Base-by-base conservation (phyloP, 192 early-diverging fungal species). In the Mortierella alpina region DNA sequence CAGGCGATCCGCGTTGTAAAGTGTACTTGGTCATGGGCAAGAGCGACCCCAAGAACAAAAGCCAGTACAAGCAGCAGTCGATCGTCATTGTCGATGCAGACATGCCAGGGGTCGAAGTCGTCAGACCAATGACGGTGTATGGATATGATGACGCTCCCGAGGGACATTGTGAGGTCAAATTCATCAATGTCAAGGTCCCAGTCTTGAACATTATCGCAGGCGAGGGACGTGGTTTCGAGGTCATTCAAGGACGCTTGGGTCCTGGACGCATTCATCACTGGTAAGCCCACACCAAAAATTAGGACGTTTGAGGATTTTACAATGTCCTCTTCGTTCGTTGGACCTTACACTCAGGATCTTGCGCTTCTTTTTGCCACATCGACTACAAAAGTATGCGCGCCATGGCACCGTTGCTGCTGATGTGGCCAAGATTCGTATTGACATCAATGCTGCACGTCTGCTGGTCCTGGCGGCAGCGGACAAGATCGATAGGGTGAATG, bases 211-310 rank as follows among this genome's bases (percentile, higher is more conserved):
- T 99, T 65, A 84, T 99, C 40, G 86, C 97, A 44, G 97, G 97
- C 53, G 95, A 96, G 75, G 98, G 98, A n/a, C 90, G 98, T 70
- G 98, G 98, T 1, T 99, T 99, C 81, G 98, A 99, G 75, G 89
- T 99, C 53, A 94, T 99, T 71, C 98, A 99, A 87, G 98, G 97
- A 17, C 88, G 98, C 7, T 87, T 99, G 44, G 98, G 98, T 7
- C 98, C 98, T 40, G 93, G 94, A n/a, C 93, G 97, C 59, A 96
- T 98, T 83, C 98, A 99, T 89, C 97, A 98, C 86, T 98, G 96
- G 84, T 88, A 83, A 18, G 49, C 52, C 0, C n/a, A 45, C n/a
- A 2, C 23, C 2, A 41, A 59, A 59, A 41, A 23, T 1, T 14
- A 31, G 42, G 40, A 15, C 11, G 12, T 54, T 20, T 18, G n/a